These are phyloP conservation scores for Aspergillus indologenus DNA, from an alignment of 495 filamentous ascomycete genomes.

Conservation along the genomic window DNA sequence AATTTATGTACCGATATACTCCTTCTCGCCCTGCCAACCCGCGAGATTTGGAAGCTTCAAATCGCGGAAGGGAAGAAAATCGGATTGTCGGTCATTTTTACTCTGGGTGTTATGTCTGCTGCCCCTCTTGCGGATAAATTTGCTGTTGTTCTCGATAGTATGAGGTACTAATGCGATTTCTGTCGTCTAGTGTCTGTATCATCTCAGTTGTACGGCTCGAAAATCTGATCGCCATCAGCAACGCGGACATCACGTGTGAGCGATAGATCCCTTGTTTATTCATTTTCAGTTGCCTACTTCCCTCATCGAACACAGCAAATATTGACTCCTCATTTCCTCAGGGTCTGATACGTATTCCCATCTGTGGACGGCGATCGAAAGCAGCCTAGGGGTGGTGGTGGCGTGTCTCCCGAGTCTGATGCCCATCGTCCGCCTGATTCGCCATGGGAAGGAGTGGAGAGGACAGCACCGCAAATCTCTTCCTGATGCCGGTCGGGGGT, in stretches of 20 bases:
- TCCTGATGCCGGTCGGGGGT: background rate
- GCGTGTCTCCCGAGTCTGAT: conserved; percentile 1
- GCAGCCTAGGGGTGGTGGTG: conserved; percentile 1
- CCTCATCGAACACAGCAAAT: no score
- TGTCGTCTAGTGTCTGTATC: background rate
- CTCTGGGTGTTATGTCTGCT: background rate
- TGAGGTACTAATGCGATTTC: background rate
- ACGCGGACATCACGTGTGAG: background rate
- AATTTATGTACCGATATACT: background rate
- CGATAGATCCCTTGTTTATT: no score
- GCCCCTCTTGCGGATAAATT: background rate
- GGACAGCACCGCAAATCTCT: background rate
- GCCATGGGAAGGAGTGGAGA: background rate
- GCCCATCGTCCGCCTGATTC: background rate
- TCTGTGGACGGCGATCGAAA: conserved; percentile 5
- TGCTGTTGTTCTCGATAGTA: no score
- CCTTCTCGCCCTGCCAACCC: background rate
- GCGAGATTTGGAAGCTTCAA: conserved; percentile 1
- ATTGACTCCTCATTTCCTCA: background rate
- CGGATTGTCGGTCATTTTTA: background rate
- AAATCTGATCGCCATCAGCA: background rate
- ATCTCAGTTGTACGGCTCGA: background rate
- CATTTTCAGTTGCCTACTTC: no score
- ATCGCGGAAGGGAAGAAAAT: background rate
- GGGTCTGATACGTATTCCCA: conserved; percentile 5